phyloP scores from a whole-genome alignment of 768 basidiomycete genomes.

The Ramaria sp. region DNA sequence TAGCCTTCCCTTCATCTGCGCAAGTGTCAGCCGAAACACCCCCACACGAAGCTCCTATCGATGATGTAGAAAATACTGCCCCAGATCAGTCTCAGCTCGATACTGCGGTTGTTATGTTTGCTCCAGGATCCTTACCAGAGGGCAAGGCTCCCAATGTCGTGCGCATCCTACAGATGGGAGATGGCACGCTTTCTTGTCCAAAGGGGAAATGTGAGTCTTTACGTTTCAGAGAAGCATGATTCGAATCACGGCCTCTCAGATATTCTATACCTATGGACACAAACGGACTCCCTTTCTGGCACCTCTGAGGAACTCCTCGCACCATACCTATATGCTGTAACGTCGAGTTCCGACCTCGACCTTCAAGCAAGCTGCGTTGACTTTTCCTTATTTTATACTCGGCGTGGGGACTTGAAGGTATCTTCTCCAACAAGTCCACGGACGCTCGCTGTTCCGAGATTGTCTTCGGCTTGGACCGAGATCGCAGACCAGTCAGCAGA shows the following conservation, averaged over 20 bases:
- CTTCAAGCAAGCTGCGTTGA: slow-evolving; percentile 4
- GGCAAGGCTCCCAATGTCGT: slow-evolving; percentile 42
- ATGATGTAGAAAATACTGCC: slow-evolving; percentile 13
- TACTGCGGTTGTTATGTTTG: slow-evolving; percentile 63
- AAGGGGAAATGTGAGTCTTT: slow-evolving; percentile 54
- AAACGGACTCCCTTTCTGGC: neutral
- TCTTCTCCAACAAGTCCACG: neutral
- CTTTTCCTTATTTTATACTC: slow-evolving; percentile 1
- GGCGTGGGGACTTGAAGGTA: neutral
- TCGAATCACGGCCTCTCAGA: slow-evolving; percentile 1
- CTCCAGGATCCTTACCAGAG: slow-evolving; percentile 44
- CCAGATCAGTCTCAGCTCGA: slow-evolving; percentile 28
- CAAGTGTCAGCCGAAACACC: slow-evolving; percentile 19
- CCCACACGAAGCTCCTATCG: slow-evolving; percentile 14
- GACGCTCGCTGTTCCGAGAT: slow-evolving; percentile 20
- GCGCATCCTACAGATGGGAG: slow-evolving; percentile 58
- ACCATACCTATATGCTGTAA: slow-evolving; percentile 47
- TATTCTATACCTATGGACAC: slow-evolving; percentile 8
- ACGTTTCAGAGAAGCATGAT: neutral
- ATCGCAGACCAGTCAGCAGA: slow-evolving; percentile 44
- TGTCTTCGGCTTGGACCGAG: slow-evolving; percentile 30
- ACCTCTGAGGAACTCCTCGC: slow-evolving; percentile 31
- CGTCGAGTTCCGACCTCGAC: slow-evolving; percentile 18
- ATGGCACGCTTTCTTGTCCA: slow-evolving; percentile 66
- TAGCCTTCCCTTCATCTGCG: slow-evolving; percentile 17